Conservation (phyloP, 2,329 filamentous ascomycete genomes). For the Amauroascus verrucosus region DNA sequence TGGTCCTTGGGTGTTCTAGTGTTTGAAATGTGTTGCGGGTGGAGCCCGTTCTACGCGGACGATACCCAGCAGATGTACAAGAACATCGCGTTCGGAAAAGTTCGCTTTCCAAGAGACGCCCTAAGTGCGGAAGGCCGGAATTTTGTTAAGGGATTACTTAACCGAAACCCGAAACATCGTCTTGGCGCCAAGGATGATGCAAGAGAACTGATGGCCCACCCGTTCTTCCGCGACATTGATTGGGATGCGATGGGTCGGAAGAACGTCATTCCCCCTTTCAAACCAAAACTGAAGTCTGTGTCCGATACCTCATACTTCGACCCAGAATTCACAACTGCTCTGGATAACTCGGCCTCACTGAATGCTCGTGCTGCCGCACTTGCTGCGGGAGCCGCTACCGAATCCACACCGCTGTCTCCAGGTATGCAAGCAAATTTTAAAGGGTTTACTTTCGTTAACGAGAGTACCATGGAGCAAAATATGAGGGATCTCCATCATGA, state of each 20-base stretch:
- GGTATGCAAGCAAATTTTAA: conserved; percentile 97
- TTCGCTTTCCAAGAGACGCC: conserved; percentile 89
- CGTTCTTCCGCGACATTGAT: conserved; percentile 90
- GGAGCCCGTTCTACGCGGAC: conserved; percentile 98
- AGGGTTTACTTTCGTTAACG: conserved; percentile 97
- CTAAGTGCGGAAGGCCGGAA: conserved; percentile 89
- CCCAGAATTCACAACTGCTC: conserved; percentile 91
- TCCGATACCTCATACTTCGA: conserved; percentile 98
- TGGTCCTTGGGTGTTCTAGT: conserved; percentile 97
- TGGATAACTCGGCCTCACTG: conserved; percentile 75
- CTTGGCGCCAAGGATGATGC: conserved; percentile 86
- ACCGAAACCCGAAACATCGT: conserved; percentile 91
- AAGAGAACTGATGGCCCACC: conserved; percentile 83
- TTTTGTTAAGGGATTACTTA: conserved; percentile 94
- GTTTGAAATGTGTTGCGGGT: conserved; percentile 99
- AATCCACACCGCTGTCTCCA: conserved; percentile 84
- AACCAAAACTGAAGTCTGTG: conserved; percentile 91
- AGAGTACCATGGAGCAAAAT: conserved; percentile 68
- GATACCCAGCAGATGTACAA: conserved; percentile 99
- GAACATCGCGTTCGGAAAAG: conserved; percentile 98
- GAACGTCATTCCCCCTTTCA: conserved; percentile 90
- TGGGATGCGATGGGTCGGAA: conserved; percentile 84
- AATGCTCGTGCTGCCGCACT: conserved; percentile 84
- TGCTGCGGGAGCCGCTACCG: conserved; percentile 67
- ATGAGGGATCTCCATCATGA: conserved; percentile 29